Evolutionary conservation across 2,329 filamentous ascomycete species (phyloP).

Genomic region (Penicillium occitanis): DNA sequence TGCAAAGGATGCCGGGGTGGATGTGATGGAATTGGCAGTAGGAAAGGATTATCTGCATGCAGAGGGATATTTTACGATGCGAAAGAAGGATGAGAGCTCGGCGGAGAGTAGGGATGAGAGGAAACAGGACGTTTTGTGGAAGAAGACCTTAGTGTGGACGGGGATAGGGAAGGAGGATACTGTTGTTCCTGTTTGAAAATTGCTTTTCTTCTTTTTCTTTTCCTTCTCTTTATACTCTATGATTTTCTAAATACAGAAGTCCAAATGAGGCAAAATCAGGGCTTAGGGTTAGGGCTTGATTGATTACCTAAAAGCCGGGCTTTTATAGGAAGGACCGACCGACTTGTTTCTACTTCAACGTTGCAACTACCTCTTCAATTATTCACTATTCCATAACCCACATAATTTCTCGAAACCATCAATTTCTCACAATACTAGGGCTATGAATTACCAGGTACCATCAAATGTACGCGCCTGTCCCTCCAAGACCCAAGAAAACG

Average conservation of each 20-base stretch:
- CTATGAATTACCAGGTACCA: neutral
- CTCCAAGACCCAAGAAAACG: constrained; percentile 12
- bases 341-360: neutral
- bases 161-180: constrained; percentile 24
- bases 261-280: neutral
- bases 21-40: constrained; percentile 33
- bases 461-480: neutral
- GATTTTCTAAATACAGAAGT: neutral
- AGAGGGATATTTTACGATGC: constrained; percentile 38
- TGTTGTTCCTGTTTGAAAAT: constrained; percentile 22
- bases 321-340: neutral
- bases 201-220: neutral
- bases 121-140: constrained; percentile 38
- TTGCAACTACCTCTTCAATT: neutral
- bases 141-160: constrained; percentile 36
- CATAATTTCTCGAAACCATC: neutral
- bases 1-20: constrained; percentile 3
- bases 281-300: neutral
- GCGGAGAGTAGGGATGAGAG: constrained; percentile 32
- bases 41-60: constrained; percentile 30
- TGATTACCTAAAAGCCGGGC: neutral
- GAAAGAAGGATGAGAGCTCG: constrained; percentile 32
- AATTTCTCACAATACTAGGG: neutral
- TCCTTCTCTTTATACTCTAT: neutral
- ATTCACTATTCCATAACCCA: neutral